These are phyloP conservation scores for Kwoniella sp. DNA, from an alignment of 768 basidiomycete species.

Conservation along the genomic window DNA sequence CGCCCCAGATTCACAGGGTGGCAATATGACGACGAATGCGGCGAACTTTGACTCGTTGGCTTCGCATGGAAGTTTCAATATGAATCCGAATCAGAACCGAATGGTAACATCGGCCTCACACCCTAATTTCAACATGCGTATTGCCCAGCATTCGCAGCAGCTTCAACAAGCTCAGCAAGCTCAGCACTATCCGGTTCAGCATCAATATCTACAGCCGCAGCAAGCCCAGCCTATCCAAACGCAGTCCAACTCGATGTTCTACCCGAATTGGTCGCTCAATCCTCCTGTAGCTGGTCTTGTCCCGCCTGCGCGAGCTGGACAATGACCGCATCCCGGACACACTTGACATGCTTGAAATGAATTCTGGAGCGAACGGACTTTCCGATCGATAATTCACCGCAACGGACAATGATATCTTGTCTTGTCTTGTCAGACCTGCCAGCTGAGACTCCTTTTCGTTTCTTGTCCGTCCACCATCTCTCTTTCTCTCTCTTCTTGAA, in stretches of 20 bases:
- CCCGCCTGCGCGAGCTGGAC: not conserved
- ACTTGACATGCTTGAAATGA: too few relatives aligned
- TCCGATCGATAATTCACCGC: too few relatives aligned
- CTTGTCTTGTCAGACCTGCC: too few relatives aligned
- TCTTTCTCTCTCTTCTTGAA: not conserved
- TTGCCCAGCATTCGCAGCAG: not conserved
- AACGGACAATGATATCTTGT: too few relatives aligned
- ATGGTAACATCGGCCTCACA: not conserved
- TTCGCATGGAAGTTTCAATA: not conserved
- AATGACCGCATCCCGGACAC: not conserved
- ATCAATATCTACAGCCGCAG: not conserved
- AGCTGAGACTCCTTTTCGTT: too few relatives aligned
- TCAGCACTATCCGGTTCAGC: not conserved
- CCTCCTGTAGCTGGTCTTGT: not conserved
- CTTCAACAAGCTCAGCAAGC: slow-evolving; percentile 1
- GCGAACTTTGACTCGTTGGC: not conserved
- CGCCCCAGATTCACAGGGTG: not conserved
- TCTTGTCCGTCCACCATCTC: too few relatives aligned
- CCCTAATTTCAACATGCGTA: not conserved
- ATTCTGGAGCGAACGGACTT: too few relatives aligned
- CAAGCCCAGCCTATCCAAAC: slow-evolving; percentile 1
- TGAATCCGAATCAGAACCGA: not conserved
- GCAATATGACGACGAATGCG: not conserved
- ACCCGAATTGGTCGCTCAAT: slow-evolving; percentile 16
- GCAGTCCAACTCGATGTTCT: slow-evolving; percentile 17